A percentile compares a stretch with the other conserved stretches of the same genome.
Conservation (phyloP, 2,329 filamentous ascomycete genomes). For the Dryadomyces quercus-mongolicae region DNA sequence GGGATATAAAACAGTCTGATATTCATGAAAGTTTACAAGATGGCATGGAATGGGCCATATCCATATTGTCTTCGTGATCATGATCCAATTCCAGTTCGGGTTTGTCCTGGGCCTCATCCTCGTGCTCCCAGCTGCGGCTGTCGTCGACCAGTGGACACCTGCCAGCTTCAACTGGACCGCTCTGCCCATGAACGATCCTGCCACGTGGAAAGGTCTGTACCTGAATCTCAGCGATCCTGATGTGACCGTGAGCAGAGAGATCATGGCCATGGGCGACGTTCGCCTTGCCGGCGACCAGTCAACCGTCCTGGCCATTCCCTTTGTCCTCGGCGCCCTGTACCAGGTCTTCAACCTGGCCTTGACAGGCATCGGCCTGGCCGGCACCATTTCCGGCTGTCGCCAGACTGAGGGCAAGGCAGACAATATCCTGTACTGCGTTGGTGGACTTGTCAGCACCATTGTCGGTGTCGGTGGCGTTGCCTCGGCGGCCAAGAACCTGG, state of each 20-base stretch:
- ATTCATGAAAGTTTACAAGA: too few species aligned
- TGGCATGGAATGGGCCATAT: too few species aligned
- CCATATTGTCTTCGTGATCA: too few species aligned
- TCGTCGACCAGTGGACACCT: background rate
- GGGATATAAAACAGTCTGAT: too few species aligned
- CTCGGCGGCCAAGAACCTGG: background rate
- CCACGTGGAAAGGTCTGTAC: background rate
- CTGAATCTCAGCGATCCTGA: background rate
- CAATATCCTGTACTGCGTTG: background rate
- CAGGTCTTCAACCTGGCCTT: background rate
- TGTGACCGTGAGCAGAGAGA: background rate
- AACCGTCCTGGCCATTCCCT: background rate
- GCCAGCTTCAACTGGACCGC: background rate
- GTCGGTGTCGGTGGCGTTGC: background rate
- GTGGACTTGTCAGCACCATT: background rate
- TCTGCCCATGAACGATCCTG: background rate
- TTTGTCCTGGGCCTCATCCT: background rate
- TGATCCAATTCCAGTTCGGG: too few species aligned
- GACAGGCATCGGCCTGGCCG: background rate
- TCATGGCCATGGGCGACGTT: background rate
- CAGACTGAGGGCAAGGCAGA: background rate
- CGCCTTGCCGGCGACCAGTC: background rate
- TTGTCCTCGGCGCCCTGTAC: background rate
- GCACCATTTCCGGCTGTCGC: background rate
- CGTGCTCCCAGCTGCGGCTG: background rate